A percentile compares a stretch with the other conserved stretches of the same genome.
Conservation (phyloP, 2,329 filamentous ascomycete genomes). For the Botrytis medusae region DNA sequence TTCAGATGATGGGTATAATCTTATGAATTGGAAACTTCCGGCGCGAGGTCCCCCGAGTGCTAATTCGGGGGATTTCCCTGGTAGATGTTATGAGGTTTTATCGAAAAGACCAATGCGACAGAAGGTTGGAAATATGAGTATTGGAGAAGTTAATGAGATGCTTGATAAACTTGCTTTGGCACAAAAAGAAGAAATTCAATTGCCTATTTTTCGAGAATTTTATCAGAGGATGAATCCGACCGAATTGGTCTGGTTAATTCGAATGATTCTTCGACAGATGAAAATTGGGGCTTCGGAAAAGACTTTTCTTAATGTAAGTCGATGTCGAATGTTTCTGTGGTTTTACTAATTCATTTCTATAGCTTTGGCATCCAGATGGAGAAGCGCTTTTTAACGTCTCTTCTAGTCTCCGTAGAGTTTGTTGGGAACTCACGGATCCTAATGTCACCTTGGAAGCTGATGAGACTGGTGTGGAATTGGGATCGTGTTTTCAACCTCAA, state of each 20-base stretch:
- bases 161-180: constrained; percentile 76
- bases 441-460: constrained; percentile 71
- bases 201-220: constrained; percentile 78
- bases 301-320: constrained; percentile 67
- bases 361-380: constrained; percentile 78
- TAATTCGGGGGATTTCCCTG: constrained; percentile 88
- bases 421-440: constrained; percentile 86
- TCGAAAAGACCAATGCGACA: constrained; percentile 78
- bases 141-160: constrained; percentile 85
- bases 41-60: constrained; percentile 62
- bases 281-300: constrained; percentile 78
- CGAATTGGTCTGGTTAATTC: constrained; percentile 91
- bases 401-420: constrained; percentile 84
- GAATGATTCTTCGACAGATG: constrained; percentile 83
- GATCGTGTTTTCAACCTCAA: constrained; percentile 97
- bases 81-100: constrained; percentile 82
- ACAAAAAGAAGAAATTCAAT: constrained; percentile 78
- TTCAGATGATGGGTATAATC: constrained; percentile 81
- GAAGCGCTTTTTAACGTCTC: constrained; percentile 84
- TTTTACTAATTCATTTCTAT: constrained; percentile 42
- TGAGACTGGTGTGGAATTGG: constrained; percentile 72
- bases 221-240: constrained; percentile 91
- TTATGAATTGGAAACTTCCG: constrained; percentile 91
- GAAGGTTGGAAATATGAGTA: constrained; percentile 73
- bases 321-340: background rate